Evolutionary conservation across 2,329 filamentous ascomycete species (phyloP).

Genomic region (Diaporthe sp.): DNA sequence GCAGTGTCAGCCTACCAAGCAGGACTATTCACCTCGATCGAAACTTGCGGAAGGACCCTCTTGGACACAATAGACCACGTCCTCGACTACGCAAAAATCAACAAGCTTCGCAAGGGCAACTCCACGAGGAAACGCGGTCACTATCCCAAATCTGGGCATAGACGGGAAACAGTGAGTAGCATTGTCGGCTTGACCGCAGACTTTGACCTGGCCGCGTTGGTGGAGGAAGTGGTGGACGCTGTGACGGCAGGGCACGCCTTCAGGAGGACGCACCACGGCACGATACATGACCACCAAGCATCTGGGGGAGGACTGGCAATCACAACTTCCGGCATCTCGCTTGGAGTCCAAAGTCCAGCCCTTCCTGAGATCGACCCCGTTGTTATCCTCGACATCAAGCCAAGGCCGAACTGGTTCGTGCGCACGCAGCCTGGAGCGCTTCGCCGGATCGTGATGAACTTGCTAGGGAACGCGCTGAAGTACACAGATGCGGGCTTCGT

Average conservation of each 20-base stretch:
- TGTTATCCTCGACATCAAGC: constrained; percentile 58
- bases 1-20: constrained; percentile 55
- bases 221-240: constrained; percentile 51
- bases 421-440: constrained; percentile 62
- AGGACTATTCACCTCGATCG: constrained; percentile 59
- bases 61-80: constrained; percentile 64
- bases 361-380: constrained; percentile 5
- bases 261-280: constrained; percentile 27
- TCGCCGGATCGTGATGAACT: constrained; percentile 65
- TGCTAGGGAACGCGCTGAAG: constrained; percentile 66
- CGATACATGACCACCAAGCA: constrained; percentile 11
- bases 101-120: constrained; percentile 45
- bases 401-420: constrained; percentile 61
- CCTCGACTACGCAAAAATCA: constrained; percentile 65
- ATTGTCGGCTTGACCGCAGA: constrained; percentile 45
- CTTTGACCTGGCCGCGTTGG: constrained; percentile 47
- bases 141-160: constrained; percentile 9
- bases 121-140: constrained; percentile 22
- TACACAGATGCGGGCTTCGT: constrained; percentile 55
- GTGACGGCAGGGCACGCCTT: constrained; percentile 52
- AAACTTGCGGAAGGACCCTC: constrained; percentile 60
- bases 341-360: neutral
- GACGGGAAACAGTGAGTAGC: constrained; percentile 36
- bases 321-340: neutral
- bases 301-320: constrained; percentile 9